Conservation (phyloP, 139 green algal species). For the Chlamydomonas urium region DNA sequence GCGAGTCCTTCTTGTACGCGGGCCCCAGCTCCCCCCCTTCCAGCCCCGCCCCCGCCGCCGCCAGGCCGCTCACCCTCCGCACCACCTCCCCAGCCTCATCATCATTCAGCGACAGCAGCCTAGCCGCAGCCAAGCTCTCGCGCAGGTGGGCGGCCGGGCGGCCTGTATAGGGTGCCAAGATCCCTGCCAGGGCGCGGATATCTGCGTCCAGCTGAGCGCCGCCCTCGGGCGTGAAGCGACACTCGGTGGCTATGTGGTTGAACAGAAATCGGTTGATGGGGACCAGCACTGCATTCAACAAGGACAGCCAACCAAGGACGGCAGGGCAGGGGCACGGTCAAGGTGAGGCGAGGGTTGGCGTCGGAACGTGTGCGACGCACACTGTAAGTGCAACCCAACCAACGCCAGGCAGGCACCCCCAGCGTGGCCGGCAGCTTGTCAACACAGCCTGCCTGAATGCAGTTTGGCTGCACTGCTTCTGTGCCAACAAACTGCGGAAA, state of each 20-base stretch:
- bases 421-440: too few relatives aligned
- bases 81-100: slow-evolving; percentile 29
- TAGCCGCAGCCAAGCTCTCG: slow-evolving; percentile 23
- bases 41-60: background rate
- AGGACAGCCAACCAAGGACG: slow-evolving; percentile 19
- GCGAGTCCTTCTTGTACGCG: slow-evolving; percentile 16
- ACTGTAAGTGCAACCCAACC: too few relatives aligned
- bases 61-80: background rate
- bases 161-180: slow-evolving; percentile 27
- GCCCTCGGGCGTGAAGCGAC: slow-evolving; percentile 16
- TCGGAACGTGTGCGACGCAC: too few relatives aligned
- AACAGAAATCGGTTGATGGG: slow-evolving; percentile 48
- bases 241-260: slow-evolving; percentile 44
- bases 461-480: too few relatives aligned
- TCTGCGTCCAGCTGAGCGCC: slow-evolving; percentile 9
- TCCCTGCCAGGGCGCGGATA: slow-evolving; percentile 16
- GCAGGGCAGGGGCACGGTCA: too few relatives aligned
- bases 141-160: slow-evolving; percentile 35
- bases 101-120: slow-evolving; percentile 27
- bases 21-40: background rate
- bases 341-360: too few relatives aligned
- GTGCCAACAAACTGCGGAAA: too few relatives aligned
- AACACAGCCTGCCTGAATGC: too few relatives aligned
- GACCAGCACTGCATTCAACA: slow-evolving; percentile 20
- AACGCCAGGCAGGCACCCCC: too few relatives aligned